Conservation (phyloP, 148 eudicot genomes). For the Rheum nobile region DNA sequence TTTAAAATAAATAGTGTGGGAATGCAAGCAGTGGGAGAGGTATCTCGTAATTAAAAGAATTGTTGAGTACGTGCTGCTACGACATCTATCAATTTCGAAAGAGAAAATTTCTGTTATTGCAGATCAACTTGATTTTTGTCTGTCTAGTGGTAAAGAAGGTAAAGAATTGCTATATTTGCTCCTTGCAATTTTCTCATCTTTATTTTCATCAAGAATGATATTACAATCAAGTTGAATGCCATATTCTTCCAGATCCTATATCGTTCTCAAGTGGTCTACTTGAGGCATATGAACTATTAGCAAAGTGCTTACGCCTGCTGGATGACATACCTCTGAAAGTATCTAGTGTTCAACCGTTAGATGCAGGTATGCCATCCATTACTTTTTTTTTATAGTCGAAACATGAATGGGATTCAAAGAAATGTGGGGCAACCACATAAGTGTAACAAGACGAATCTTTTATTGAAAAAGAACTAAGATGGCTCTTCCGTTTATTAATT, state of each 20-base stretch:
- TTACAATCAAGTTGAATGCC: neutral
- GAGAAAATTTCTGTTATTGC: constrained; percentile 39
- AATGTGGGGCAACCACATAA: neutral
- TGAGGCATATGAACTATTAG: constrained; percentile 50
- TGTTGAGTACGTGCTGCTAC: constrained; percentile 52
- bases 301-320: constrained; percentile 65
- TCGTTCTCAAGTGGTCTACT: constrained; percentile 38
- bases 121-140: constrained; percentile 88
- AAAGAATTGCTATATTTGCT: constrained; percentile 3
- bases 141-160: constrained; percentile 57
- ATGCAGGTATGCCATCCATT: constrained; percentile 51
- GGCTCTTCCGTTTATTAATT: neutral
- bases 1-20: constrained; percentile 48
- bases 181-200: neutral
- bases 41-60: constrained; percentile 74
- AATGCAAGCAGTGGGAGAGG: constrained; percentile 59
- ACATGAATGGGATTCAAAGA: neutral
- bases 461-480: neutral
- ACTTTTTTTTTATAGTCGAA: neutral
- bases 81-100: constrained; percentile 60
- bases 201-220: neutral
- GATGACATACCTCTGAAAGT: constrained; percentile 76
- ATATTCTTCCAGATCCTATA: constrained; percentile 53
- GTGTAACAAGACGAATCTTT: neutral
- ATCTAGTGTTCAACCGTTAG: constrained; percentile 85